A percentile compares a stretch with the other conserved stretches of the same genome.
Evolutionary conservation across 2,329 filamentous ascomycete genomes (phyloP).

Genomic region (Incumbomyces delicatus): DNA sequence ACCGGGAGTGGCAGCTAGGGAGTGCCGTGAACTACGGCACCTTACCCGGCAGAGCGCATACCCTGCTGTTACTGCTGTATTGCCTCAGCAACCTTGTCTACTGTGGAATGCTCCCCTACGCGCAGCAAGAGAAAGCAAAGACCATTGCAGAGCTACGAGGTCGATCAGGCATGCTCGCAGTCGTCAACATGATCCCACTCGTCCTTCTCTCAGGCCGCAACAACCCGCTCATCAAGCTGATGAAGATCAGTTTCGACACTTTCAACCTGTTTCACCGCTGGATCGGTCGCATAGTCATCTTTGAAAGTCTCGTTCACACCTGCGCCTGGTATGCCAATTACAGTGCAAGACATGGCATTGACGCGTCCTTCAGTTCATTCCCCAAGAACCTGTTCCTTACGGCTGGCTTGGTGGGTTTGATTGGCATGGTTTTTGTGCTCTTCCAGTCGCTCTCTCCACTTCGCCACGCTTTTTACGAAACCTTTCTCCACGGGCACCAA

Average conservation of each 20-base stretch:
- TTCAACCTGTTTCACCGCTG: conserved; percentile 86
- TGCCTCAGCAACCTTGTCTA: conserved; percentile 67
- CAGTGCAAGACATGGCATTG: conserved; percentile 53
- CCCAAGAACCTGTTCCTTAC: conserved; percentile 32
- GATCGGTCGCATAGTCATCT: conserved; percentile 66
- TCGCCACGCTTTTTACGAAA: conserved; percentile 39
- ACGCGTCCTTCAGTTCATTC: conserved; percentile 27
- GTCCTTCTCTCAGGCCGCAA: conserved; percentile 84
- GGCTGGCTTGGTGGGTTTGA: conserved; percentile 37
- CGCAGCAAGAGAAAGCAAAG: conserved; percentile 36
- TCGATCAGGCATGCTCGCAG: conserved; percentile 70
- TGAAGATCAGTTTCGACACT: conserved; percentile 88
- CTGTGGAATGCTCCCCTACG: conserved; percentile 43
- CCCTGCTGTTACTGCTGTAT: conserved; percentile 58
- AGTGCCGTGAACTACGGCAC: conserved; percentile 63
- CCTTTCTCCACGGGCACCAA: conserved; percentile 39
- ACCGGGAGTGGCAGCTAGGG: conserved; percentile 60
- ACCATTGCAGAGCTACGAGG: conserved; percentile 76
- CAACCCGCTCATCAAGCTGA: conserved; percentile 73
- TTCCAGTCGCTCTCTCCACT: conserved; percentile 36
- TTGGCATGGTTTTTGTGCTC: conserved; percentile 30
- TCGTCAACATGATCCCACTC: conserved; percentile 86
- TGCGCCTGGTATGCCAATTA: conserved; percentile 69
- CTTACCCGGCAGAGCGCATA: conserved; percentile 68
- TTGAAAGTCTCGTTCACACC: conserved; percentile 63